Base-by-base conservation (phyloP, 768 basidiomycete genomes). In the Agaricus sinodeliciosus region DNA sequence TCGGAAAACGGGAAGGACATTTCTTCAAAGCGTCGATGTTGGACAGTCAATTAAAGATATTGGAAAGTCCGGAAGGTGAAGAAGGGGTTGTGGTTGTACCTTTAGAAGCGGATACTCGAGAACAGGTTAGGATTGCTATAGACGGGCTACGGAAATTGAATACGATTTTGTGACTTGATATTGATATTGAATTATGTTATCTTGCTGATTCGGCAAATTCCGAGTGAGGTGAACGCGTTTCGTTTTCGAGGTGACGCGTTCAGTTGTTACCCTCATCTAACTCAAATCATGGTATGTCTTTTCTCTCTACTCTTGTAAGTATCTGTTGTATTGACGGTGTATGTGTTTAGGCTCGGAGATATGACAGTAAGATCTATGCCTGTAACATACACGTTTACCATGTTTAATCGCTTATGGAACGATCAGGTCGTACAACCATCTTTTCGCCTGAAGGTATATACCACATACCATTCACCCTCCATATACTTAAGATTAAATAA, bases 381-480 rank as follows among this genome's bases (percentile, higher is more conserved):
- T 8, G 31, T 11, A 11, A 41, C 3, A 28, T 40, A 31, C 34
- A 49, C 47, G 46, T n/a, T 44, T 57, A 51, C 27, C 54, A 43
- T 18, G 54, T 55, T 34, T 54, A 58, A 59, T 58, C 59, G 59
- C 26, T 35, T 63, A 48, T 56, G 49, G 53, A 63, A 62, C 63
- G 41, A 66, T 62, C 70, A 90, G 86, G 85, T 72, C 86, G 93
- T 61, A 99, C 94, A 60, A 98, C 95, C 56, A 98, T 96, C 74
- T 98, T 98, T 82, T 97, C 94, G 49, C 95, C 95, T 31, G 95
- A 99, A 72, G 95, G 95, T 87, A 66, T 55, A 74, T 64, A 25
- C 26, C 48, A 47, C 44, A 52, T 47, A 28, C 7, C 40, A 15
- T 46, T 36, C 35, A 9, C 25, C 57, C 26, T 34, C 54, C 36